phyloP scores from a whole-genome alignment of 1,284 basidiomycete genomes.

The Puccinia horiana region DNA sequence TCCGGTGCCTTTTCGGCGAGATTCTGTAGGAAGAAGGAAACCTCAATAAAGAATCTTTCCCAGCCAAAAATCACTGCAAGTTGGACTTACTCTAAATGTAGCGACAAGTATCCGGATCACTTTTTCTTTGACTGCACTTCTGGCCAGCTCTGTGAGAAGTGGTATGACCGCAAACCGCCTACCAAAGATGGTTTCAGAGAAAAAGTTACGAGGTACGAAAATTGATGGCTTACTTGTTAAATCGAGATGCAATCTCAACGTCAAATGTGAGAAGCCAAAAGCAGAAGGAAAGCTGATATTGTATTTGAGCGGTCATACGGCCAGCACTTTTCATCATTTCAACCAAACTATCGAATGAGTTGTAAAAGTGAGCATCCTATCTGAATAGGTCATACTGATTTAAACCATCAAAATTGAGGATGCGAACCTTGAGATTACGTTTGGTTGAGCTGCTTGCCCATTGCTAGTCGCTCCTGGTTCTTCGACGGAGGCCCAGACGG shows the following conservation, averaged over 20 bases:
- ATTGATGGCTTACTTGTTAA: slow-evolving; percentile 68
- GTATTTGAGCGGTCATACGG: slow-evolving; percentile 78
- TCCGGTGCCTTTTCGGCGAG: slow-evolving; percentile 77
- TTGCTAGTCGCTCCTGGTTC: not conserved
- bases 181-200: not conserved
- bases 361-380: not conserved
- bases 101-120: slow-evolving; percentile 92
- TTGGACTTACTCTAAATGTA: slow-evolving; percentile 73
- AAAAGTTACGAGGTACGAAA: not conserved
- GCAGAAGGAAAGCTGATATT: slow-evolving; percentile 87
- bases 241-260: slow-evolving; percentile 74
- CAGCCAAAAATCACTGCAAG: slow-evolving; percentile 5
- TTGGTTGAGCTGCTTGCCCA: not conserved
- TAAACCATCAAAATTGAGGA: not conserved
- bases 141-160: slow-evolving; percentile 80
- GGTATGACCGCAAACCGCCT: slow-evolving; percentile 88
- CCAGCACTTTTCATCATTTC: slow-evolving; percentile 18
- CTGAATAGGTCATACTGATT: not conserved
- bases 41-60: not conserved
- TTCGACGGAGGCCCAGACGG: not conserved
- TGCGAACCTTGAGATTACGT: slow-evolving; percentile 25
- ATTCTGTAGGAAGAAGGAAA: slow-evolving; percentile 66
- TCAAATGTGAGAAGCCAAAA: slow-evolving; percentile 94
- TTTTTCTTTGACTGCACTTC: slow-evolving; percentile 93
- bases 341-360: slow-evolving; percentile 16